Percentiles rank a stretch among this genome's conserved stretches.
Conservation (phyloP, 306 rosid species). For the Senna tora region DNA sequence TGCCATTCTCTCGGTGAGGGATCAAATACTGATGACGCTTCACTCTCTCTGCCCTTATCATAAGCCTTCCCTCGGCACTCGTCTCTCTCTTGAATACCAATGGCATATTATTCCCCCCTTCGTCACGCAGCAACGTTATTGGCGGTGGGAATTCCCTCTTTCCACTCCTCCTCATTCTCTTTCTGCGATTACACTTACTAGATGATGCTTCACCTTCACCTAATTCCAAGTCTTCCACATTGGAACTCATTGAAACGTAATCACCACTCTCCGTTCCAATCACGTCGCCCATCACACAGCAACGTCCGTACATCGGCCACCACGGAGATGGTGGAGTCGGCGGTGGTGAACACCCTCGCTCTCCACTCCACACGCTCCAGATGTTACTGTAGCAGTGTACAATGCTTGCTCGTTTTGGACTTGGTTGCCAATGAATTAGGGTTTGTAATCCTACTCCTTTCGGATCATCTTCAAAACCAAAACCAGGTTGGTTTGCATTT, state of each 20-base stretch:
- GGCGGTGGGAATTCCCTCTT: slow-evolving; percentile 55
- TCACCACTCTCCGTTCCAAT: slow-evolving; percentile 79
- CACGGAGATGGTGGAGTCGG: not conserved
- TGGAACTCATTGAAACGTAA: slow-evolving; percentile 29
- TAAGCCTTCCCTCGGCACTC: slow-evolving; percentile 45
- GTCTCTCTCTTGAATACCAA: slow-evolving; percentile 50
- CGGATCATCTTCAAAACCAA: not conserved
- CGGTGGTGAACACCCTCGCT: not conserved
- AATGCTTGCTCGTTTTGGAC: not conserved
- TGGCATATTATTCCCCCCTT: slow-evolving; percentile 30
- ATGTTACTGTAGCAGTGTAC: slow-evolving; percentile 36
- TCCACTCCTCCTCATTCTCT: not conserved
- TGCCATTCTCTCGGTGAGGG: slow-evolving; percentile 51
- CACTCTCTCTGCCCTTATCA: slow-evolving; percentile 43
- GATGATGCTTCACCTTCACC: not conserved
- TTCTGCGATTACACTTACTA: not conserved
- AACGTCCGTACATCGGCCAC: not conserved
- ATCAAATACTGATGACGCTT: slow-evolving; percentile 40
- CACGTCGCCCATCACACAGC: slow-evolving; percentile 45
- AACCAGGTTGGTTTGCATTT: slow-evolving; percentile 4
- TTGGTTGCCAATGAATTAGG: slow-evolving; percentile 41
- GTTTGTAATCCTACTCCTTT: slow-evolving; percentile 52
- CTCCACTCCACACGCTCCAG: not conserved
- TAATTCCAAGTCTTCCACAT: slow-evolving; percentile 7
- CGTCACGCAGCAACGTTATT: slow-evolving; percentile 32